These are phyloP conservation scores for Fusarium citri DNA, from an alignment of 2,329 filamentous ascomycete genomes.

Conservation along the genomic window DNA sequence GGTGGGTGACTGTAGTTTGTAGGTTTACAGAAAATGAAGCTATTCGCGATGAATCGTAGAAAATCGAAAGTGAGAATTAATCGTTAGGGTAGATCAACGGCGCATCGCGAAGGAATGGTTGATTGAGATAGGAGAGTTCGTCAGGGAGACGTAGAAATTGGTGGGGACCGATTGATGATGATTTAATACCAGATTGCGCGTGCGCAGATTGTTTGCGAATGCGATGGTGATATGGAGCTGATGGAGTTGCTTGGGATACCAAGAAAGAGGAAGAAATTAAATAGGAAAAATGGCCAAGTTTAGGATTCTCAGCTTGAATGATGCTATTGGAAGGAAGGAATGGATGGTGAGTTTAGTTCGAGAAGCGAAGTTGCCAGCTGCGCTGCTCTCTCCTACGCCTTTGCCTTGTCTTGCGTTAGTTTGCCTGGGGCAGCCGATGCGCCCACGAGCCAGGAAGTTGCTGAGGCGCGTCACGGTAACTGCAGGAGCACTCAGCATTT, in stretches of 20 bases:
- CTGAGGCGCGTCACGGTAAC: slow-evolving; percentile 45
- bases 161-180: slow-evolving; percentile 21
- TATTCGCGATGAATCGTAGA: slow-evolving; percentile 8
- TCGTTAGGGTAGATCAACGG: slow-evolving; percentile 31
- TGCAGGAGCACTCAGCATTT: slow-evolving; percentile 28
- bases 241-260: slow-evolving; percentile 7
- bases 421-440: slow-evolving; percentile 38
- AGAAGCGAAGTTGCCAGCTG: slow-evolving; percentile 41
- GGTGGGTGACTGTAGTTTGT: slow-evolving; percentile 20
- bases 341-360: slow-evolving; percentile 18
- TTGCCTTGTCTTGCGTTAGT: slow-evolving; percentile 36
- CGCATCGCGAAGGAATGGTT: slow-evolving; percentile 37
- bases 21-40: slow-evolving; percentile 14
- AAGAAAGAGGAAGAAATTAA: slow-evolving; percentile 4
- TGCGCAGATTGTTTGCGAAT: slow-evolving; percentile 28
- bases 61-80: slow-evolving; percentile 7
- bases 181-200: slow-evolving; percentile 25
- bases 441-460: slow-evolving; percentile 38
- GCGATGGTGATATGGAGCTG: slow-evolving; percentile 30
- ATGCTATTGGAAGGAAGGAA: slow-evolving; percentile 28
- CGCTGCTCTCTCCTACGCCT: slow-evolving; percentile 26
- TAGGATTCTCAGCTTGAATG: slow-evolving; percentile 10
- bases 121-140: slow-evolving; percentile 18
- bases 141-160: slow-evolving; percentile 27
- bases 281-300: background rate